These are phyloP conservation scores for Trametes elegans DNA, from an alignment of 768 basidiomycete species.

Conservation along the genomic window DNA sequence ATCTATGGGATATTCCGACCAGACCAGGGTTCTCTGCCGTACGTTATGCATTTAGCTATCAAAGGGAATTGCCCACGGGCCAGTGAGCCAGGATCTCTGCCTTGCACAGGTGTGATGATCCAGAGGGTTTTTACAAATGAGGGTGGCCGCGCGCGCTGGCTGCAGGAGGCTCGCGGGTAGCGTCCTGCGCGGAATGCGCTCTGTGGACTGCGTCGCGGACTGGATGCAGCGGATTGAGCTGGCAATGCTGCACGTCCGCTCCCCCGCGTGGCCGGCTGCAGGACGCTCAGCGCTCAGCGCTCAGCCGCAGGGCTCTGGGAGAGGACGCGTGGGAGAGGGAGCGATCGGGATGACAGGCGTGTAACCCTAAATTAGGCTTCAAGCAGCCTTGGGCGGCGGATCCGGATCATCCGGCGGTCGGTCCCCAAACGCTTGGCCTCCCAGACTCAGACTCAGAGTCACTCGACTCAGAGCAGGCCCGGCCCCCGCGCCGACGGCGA, in stretches of 20 bases:
- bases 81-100: conserved; percentile 4
- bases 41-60: conserved; percentile 24
- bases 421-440: background rate
- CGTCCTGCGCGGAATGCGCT: too few species aligned
- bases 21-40: conserved; percentile 8
- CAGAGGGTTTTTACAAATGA: background rate
- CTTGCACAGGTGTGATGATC: conserved; percentile 15
- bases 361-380: conserved; percentile 23
- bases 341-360: conserved; percentile 8
- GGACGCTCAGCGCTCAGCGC: too few species aligned
- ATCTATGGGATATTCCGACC: conserved; percentile 12
- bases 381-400: conserved; percentile 11
- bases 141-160: too few species aligned
- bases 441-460: background rate
- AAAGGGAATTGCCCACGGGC: conserved; percentile 15
- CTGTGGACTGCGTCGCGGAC: too few species aligned
- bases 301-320: too few species aligned
- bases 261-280: background rate
- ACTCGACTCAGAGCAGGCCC: too few species aligned
- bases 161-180: conserved; percentile 6
- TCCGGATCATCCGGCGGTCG: conserved; percentile 6
- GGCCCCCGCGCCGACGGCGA: conserved; percentile 9
- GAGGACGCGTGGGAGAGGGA: background rate
- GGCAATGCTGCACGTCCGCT: background rate
- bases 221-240: too few species aligned